A percentile compares a stretch with the other conserved stretches of the same genome.
These are phyloP conservation scores for Lineolata rhizophorae DNA, from an alignment of 495 filamentous ascomycete genomes.

Conservation along the genomic window DNA sequence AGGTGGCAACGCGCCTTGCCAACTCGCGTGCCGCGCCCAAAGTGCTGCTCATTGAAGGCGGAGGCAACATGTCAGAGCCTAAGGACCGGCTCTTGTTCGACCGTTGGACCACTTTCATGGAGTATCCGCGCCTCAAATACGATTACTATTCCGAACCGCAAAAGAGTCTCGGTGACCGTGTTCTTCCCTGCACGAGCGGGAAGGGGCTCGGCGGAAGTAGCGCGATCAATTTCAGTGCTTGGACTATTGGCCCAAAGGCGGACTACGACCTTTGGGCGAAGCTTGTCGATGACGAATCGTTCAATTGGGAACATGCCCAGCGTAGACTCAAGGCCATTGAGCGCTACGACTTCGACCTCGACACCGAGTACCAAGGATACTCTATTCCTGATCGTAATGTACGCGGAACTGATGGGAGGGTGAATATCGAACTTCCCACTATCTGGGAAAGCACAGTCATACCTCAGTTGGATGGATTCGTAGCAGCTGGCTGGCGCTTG, in stretches of 20 bases:
- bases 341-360: conserved; percentile 23
- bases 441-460: conserved; percentile 28
- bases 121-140: conserved; percentile 28
- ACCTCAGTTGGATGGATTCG: conserved; percentile 22
- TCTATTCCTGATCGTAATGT: conserved; percentile 12
- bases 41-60: conserved; percentile 38
- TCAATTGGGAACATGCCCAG: conserved; percentile 27
- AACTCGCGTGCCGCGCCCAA: conserved; percentile 20
- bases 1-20: conserved; percentile 26
- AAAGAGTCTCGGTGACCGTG: conserved; percentile 23
- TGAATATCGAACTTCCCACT: conserved; percentile 24
- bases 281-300: conserved; percentile 22
- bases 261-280: conserved; percentile 38
- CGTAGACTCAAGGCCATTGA: conserved; percentile 29
- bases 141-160: conserved; percentile 38
- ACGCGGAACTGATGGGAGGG: conserved; percentile 27
- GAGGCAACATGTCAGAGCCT: conserved; percentile 25
- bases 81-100: conserved; percentile 27
- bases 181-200: conserved; percentile 33
- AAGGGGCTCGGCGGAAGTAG: conserved; percentile 36
- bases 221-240: conserved; percentile 42
- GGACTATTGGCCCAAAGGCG: conserved; percentile 29
- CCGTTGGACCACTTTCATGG: conserved; percentile 26
- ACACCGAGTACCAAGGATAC: conserved; percentile 20
- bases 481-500: conserved; percentile 23